Evolutionary conservation across 805 yeast genomes (phyloP).

Genomic region (Pichia gijzeniarum): DNA sequence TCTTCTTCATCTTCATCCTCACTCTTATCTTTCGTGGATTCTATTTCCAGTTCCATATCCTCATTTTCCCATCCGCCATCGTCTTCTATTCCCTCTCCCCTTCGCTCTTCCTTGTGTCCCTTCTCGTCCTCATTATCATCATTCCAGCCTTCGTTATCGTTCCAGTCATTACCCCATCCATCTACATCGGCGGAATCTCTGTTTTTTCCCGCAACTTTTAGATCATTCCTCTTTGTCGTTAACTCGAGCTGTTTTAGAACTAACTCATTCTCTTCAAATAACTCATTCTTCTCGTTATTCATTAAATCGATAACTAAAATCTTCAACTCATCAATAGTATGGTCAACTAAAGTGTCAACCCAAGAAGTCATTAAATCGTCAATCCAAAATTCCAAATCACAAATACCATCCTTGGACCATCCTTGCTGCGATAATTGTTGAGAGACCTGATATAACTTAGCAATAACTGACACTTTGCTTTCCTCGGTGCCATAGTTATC

Average conservation of each 20-base stretch:
- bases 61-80: constrained; percentile 9
- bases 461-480: constrained; percentile 6
- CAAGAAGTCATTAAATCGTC: constrained; percentile 27
- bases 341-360: constrained; percentile 22
- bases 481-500: constrained; percentile 1
- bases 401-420: constrained; percentile 27
- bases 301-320: constrained; percentile 15
- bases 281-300: constrained; percentile 10
- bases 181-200: neutral
- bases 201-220: neutral
- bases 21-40: constrained; percentile 18
- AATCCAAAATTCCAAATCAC: constrained; percentile 31
- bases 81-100: neutral
- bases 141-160: constrained; percentile 10
- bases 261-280: constrained; percentile 8
- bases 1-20: constrained; percentile 26
- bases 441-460: constrained; percentile 17
- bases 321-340: constrained; percentile 24
- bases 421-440: constrained; percentile 19
- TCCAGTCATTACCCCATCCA: constrained; percentile 12
- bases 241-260: neutral
- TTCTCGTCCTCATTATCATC: neutral
- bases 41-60: constrained; percentile 15
- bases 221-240: neutral
- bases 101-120: neutral